These are phyloP conservation scores for Flaveria sonorensis DNA, from an alignment of 129 eudicot species.

Conservation along the genomic window DNA sequence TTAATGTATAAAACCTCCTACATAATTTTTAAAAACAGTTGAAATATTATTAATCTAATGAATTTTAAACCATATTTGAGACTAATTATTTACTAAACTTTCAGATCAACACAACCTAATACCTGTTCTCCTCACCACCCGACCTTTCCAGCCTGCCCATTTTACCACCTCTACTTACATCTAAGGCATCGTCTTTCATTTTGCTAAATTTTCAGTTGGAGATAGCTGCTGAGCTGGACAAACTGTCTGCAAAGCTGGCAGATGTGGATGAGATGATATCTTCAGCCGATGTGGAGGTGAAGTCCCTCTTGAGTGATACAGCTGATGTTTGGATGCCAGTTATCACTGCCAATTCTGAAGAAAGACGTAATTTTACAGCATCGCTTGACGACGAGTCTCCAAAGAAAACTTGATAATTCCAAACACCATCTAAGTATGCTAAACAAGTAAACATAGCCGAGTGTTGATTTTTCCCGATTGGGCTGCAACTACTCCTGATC, in stretches of 20 bases:
- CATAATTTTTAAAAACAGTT: not conserved
- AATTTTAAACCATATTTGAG: not conserved
- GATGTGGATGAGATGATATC: slow-evolving; percentile 92
- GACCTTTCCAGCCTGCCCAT: not conserved
- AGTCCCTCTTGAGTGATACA: slow-evolving; percentile 73
- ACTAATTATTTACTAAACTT: too few relatives aligned
- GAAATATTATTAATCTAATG: too few relatives aligned
- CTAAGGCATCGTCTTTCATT: not conserved
- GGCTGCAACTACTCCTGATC: not conserved
- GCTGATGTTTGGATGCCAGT: slow-evolving; percentile 98
- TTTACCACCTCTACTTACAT: not conserved
- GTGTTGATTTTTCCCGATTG: not conserved
- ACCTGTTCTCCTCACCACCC: too few relatives aligned
- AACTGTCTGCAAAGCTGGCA: slow-evolving; percentile 76
- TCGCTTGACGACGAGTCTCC: slow-evolving; percentile 33
- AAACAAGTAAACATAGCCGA: not conserved
- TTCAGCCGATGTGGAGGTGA: slow-evolving; percentile 80
- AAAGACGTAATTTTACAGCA: slow-evolving; percentile 62
- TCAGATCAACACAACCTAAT: too few relatives aligned
- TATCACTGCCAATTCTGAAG: slow-evolving; percentile 82
- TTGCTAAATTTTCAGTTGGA: slow-evolving; percentile 48
- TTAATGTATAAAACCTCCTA: not conserved
- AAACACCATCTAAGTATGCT: not conserved
- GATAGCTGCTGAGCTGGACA: slow-evolving; percentile 80
- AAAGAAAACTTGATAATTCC: slow-evolving; percentile 2